phyloP scores from a whole-genome alignment of 1,284 basidiomycete genomes.

The Ustilago xerochloae region DNA sequence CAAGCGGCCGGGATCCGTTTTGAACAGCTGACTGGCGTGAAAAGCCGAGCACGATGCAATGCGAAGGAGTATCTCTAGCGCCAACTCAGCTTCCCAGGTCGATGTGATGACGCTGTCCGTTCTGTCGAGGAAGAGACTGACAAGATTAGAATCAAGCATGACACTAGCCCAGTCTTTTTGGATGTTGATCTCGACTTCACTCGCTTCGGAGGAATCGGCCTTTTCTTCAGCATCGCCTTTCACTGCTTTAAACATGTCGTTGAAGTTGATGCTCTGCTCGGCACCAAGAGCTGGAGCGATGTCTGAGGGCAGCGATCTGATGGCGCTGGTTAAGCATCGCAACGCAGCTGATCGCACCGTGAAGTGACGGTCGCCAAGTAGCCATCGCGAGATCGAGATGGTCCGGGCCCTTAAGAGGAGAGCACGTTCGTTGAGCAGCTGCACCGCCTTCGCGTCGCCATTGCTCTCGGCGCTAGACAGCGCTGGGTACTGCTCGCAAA shows the following conservation, averaged over 20 bases:
- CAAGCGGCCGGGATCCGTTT: conserved; percentile 12
- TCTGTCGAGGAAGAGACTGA: conserved; percentile 28
- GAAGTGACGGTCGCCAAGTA: conserved; percentile 54
- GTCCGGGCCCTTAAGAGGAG: conserved; percentile 25
- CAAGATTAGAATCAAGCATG: conserved; percentile 36
- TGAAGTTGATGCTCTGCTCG: conserved; percentile 24
- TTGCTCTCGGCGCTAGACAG: neutral
- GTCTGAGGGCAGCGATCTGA: conserved; percentile 35
- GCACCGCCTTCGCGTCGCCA: neutral
- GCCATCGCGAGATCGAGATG: conserved; percentile 51
- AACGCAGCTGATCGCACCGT: conserved; percentile 55
- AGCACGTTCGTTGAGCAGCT: conserved; percentile 19
- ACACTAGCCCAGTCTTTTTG: conserved; percentile 45
- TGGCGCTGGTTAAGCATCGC: conserved; percentile 31
- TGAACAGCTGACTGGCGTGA: conserved; percentile 25
- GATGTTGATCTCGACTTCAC: conserved; percentile 33
- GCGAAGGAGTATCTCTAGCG: conserved; percentile 37
- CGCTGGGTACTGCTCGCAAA: conserved; percentile 66
- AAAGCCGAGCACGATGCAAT: conserved; percentile 42
- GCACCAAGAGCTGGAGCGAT: conserved; percentile 9
- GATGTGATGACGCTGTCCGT: conserved; percentile 43
- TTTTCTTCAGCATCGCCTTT: conserved; percentile 1
- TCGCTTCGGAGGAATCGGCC: conserved; percentile 22
- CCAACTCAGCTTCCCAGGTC: conserved; percentile 37
- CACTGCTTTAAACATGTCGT: conserved; percentile 6